These are phyloP conservation scores for Euphorbia peplus DNA, from an alignment of 345 rosid species.

Conservation along the genomic window DNA sequence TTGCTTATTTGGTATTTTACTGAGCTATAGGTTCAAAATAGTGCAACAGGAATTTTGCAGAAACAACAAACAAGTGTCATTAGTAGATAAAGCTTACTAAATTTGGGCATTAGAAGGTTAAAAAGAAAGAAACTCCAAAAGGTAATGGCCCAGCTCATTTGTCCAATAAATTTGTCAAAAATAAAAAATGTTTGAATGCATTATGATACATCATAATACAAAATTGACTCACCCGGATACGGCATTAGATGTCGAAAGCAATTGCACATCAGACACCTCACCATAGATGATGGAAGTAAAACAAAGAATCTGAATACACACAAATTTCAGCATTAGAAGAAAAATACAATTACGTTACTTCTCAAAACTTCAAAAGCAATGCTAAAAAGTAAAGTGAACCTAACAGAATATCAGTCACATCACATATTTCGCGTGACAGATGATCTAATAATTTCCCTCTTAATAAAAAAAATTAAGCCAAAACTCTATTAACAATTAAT, in stretches of 20 bases:
- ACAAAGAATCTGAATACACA: conserved; percentile 44
- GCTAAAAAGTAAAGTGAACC: neutral
- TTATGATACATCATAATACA: neutral
- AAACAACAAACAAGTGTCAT: neutral
- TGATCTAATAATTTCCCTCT: neutral
- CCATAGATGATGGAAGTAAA: conserved; percentile 29
- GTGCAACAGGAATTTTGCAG: neutral
- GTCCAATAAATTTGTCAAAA: neutral
- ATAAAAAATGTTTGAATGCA: neutral
- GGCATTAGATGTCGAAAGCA: conserved; percentile 34
- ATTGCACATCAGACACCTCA: conserved; percentile 30
- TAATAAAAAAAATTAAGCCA: neutral
- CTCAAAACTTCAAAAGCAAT: neutral
- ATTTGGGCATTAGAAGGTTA: neutral
- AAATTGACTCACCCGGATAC: conserved; percentile 26
- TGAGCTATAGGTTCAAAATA: neutral
- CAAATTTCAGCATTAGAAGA: conserved; percentile 5
- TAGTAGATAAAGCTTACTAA: neutral
- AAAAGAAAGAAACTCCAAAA: neutral
- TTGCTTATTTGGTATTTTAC: neutral
- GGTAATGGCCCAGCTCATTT: neutral
- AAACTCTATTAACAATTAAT: neutral
- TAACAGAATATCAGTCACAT: neutral
- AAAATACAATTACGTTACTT: neutral
- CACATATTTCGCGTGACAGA: neutral